phyloP scores from a whole-genome alignment of 2,329 filamentous ascomycete genomes.

The Monascus ruber region DNA sequence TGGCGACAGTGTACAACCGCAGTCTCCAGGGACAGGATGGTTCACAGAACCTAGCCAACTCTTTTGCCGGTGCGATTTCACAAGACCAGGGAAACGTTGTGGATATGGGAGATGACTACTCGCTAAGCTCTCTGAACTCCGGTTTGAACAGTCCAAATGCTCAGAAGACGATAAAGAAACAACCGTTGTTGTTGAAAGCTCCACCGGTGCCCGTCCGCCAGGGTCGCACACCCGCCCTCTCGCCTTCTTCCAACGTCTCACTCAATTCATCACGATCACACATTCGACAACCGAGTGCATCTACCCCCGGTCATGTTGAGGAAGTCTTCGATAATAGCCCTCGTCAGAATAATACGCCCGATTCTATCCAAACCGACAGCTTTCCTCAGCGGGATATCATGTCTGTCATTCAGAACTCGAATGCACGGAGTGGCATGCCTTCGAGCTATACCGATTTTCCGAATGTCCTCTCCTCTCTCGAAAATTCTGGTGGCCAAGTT shows the following conservation, averaged over 20 bases:
- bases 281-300: constrained; percentile 19
- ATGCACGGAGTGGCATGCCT: constrained; percentile 30
- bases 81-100: constrained; percentile 51
- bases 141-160: constrained; percentile 22
- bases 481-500: constrained; percentile 31
- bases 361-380: constrained; percentile 11
- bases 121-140: constrained; percentile 23
- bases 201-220: constrained; percentile 20
- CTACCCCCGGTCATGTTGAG: constrained; percentile 28
- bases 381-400: constrained; percentile 35
- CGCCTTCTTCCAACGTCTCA: constrained; percentile 20
- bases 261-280: constrained; percentile 21
- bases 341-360: constrained; percentile 10
- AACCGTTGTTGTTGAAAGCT: constrained; percentile 36
- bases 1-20: constrained; percentile 92
- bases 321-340: constrained; percentile 34
- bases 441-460: constrained; percentile 33
- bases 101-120: constrained; percentile 47
- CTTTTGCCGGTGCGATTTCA: constrained; percentile 67
- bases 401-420: constrained; percentile 38
- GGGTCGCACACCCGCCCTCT: constrained; percentile 25
- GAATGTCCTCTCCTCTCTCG: constrained; percentile 34
- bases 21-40: constrained; percentile 75
- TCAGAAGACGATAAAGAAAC: constrained; percentile 35
- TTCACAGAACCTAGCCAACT: constrained; percentile 67